Evolutionary conservation across 768 basidiomycete species (phyloP).

Genomic region (Pleurotus salmoneostramineus): DNA sequence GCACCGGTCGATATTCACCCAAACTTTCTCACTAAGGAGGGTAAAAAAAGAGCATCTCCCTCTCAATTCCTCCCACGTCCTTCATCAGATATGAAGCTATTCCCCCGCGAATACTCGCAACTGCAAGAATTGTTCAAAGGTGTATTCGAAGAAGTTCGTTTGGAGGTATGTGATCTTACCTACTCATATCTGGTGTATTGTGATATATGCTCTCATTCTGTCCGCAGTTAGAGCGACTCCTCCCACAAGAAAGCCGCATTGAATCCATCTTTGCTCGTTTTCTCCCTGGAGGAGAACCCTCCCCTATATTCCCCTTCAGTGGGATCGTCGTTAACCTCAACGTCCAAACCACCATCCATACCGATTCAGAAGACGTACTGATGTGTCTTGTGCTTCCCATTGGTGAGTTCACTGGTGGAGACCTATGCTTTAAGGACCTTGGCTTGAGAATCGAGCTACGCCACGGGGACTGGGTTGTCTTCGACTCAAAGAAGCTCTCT

Average conservation of each 20-base stretch:
- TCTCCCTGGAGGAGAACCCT: slow-evolving; percentile 12
- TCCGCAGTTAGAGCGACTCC: neutral
- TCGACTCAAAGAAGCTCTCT: slow-evolving; percentile 17
- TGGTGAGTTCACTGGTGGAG: slow-evolving; percentile 19
- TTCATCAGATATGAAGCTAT: neutral
- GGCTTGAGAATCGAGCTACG: slow-evolving; percentile 17
- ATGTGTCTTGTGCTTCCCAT: slow-evolving; percentile 21
- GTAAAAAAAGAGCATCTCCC: neutral
- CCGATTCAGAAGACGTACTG: slow-evolving; percentile 14
- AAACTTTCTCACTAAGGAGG: neutral
- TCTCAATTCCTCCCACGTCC: neutral
- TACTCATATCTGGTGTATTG: neutral
- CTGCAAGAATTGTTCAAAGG: neutral
- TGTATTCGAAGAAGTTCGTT: neutral
- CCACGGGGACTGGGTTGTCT: slow-evolving; percentile 18
- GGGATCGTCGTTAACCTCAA: slow-evolving; percentile 21
- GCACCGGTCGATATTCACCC: neutral
- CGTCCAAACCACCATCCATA: slow-evolving; percentile 17
- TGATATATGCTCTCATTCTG: neutral
- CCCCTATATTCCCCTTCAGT: too few relatives aligned
- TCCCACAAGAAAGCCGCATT: slow-evolving; percentile 11
- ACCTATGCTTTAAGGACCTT: slow-evolving; percentile 17
- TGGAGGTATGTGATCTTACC: neutral
- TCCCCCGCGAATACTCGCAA: neutral
- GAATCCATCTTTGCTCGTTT: slow-evolving; percentile 9